A percentile compares a stretch with the other conserved stretches of the same genome.
Evolutionary conservation across 2,329 filamentous ascomycete genomes (phyloP).

Genomic region (Aspergillus melleus): DNA sequence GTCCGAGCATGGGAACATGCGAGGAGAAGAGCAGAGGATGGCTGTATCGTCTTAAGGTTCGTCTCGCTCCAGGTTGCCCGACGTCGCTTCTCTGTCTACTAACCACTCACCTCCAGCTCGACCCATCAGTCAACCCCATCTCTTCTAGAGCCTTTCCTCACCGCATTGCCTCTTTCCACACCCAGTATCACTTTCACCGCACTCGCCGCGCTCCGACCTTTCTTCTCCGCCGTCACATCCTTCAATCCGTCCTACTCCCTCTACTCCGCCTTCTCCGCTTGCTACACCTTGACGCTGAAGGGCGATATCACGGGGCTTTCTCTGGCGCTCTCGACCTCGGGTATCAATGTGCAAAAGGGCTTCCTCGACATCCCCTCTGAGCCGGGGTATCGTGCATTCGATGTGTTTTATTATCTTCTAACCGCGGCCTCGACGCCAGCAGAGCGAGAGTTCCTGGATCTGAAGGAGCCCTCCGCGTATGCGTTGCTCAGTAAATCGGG

Average conservation of each 20-base stretch:
- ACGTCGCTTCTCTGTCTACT: constrained; percentile 9
- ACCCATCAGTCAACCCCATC: constrained; percentile 88
- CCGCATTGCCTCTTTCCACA: constrained; percentile 75
- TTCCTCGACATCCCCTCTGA: constrained; percentile 78
- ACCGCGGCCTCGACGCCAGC: constrained; percentile 86
- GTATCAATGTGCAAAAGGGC: constrained; percentile 80
- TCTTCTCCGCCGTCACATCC: constrained; percentile 83
- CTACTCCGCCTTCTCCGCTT: constrained; percentile 77
- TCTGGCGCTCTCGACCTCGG: constrained; percentile 78
- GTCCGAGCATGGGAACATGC: constrained; percentile 94
- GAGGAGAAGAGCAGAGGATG: constrained; percentile 88
- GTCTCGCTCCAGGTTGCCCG: constrained; percentile 27
- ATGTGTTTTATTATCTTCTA: constrained; percentile 96
- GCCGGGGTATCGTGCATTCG: constrained; percentile 84
- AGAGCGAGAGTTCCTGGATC: constrained; percentile 82
- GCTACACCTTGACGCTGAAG: constrained; percentile 75
- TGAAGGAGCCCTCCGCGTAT: constrained; percentile 77
- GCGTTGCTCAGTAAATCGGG: constrained; percentile 76
- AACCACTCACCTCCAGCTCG: constrained; percentile 58
- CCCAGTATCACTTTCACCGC: constrained; percentile 75
- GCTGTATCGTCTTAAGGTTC: constrained; percentile 85
- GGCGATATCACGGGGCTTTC: constrained; percentile 76
- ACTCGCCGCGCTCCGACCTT: constrained; percentile 78
- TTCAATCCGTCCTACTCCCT: constrained; percentile 82
- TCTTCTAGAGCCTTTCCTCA: constrained; percentile 76